phyloP scores from a whole-genome alignment of 1,284 basidiomycete genomes.

The Ustilago curta region DNA sequence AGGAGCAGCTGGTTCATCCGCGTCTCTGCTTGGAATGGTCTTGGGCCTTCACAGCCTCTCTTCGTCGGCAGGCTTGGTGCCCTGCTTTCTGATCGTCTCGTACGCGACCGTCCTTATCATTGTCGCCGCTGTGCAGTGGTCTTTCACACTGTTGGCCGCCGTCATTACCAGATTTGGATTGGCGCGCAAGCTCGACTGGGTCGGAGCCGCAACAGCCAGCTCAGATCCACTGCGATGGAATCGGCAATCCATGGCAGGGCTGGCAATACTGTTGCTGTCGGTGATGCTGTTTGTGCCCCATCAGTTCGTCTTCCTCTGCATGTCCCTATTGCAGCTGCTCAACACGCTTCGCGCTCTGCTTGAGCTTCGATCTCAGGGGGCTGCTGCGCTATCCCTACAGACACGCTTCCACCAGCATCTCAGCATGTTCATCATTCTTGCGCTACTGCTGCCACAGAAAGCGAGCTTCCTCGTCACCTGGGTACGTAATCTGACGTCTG shows the following conservation, averaged over 20 bases:
- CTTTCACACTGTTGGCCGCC: constrained; percentile 30
- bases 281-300: constrained; percentile 84
- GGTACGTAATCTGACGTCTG: constrained; percentile 78
- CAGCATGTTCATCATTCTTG: constrained; percentile 78
- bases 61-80: constrained; percentile 26
- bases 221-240: constrained; percentile 36
- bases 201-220: constrained; percentile 20
- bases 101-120: constrained; percentile 33
- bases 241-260: constrained; percentile 72
- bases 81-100: constrained; percentile 34
- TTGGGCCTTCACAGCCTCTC: constrained; percentile 31
- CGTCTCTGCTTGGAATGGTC: constrained; percentile 42
- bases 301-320: constrained; percentile 87
- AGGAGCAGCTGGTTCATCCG: constrained; percentile 20
- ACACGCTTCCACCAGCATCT: constrained; percentile 72
- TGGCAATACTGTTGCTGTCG: constrained; percentile 75
- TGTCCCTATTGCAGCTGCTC: constrained; percentile 79
- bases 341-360: constrained; percentile 63
- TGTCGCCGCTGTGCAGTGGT: constrained; percentile 23
- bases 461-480: constrained; percentile 87
- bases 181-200: constrained; percentile 22
- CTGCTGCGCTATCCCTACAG: constrained; percentile 37
- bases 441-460: constrained; percentile 84
- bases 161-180: constrained; percentile 12
- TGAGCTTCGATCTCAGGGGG: constrained; percentile 14